Conservation (phyloP, 2,329 filamentous ascomycete genomes). For the Pseudonectria foliicola region DNA sequence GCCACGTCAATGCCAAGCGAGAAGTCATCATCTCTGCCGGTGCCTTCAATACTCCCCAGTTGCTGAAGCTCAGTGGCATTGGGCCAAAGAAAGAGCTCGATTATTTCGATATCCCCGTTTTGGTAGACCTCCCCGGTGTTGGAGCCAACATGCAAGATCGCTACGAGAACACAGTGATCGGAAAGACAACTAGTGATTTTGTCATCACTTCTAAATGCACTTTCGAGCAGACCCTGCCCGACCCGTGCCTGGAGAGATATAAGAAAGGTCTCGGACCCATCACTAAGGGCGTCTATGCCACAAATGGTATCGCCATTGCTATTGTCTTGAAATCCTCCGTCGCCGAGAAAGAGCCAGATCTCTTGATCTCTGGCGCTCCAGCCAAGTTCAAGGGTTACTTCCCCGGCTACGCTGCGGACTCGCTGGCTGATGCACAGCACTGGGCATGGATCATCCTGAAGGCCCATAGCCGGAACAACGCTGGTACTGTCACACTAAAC, state of each 20-base stretch:
- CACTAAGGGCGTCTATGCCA: conserved; percentile 26
- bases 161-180: conserved; percentile 28
- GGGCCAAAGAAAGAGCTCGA: conserved; percentile 18
- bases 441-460: conserved; percentile 42
- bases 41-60: conserved; percentile 41
- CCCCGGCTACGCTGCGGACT: conserved; percentile 43
- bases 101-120: conserved; percentile 25
- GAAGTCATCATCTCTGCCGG: conserved; percentile 43
- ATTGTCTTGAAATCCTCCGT: conserved; percentile 30
- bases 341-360: conserved; percentile 40
- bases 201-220: conserved; percentile 15
- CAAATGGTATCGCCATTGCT: conserved; percentile 48
- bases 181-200: conserved; percentile 13
- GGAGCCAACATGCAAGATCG: conserved; percentile 53
- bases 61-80: conserved; percentile 41
- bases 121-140: conserved; percentile 42
- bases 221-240: conserved; percentile 9
- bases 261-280: conserved; percentile 10
- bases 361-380: conserved; percentile 48
- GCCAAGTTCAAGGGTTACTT: conserved; percentile 50
- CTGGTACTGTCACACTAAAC: conserved; percentile 54
- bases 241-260: conserved; percentile 15
- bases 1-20: conserved; percentile 12
- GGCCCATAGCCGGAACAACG: conserved; percentile 45
- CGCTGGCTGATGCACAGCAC: conserved; percentile 34